Evolutionary conservation across 306 rosid species (phyloP).

Genomic region (Sphenostylis stenocarpa): DNA sequence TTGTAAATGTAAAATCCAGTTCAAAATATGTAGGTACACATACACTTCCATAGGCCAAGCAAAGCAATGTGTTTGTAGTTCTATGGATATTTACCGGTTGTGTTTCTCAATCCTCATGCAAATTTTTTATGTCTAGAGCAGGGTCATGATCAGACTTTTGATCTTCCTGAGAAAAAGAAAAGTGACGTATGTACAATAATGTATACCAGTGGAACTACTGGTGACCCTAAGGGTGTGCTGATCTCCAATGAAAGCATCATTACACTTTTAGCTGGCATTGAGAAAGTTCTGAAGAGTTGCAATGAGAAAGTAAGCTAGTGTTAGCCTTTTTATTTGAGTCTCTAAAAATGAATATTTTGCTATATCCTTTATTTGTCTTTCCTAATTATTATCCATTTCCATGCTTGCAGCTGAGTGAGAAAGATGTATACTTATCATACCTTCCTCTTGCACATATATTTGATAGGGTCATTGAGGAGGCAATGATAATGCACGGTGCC

Average conservation of each 20-base stretch:
- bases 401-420: conserved; percentile 50
- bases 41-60: neutral
- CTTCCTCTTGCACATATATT: conserved; percentile 98
- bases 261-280: conserved; percentile 62
- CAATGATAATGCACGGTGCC: conserved; percentile 74
- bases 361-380: neutral
- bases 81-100: conserved; percentile 12
- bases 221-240: conserved; percentile 96
- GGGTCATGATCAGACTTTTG: conserved; percentile 65
- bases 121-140: conserved; percentile 43
- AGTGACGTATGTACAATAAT: conserved; percentile 87
- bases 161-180: conserved; percentile 71
- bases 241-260: conserved; percentile 80
- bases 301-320: conserved; percentile 48
- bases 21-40: neutral
- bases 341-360: conserved; percentile 25
- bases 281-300: conserved; percentile 45
- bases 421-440: conserved; percentile 79
- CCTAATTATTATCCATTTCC: neutral
- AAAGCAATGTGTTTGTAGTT: neutral
- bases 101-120: conserved; percentile 31
- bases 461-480: conserved; percentile 83
- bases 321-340: neutral
- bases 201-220: conserved; percentile 98
- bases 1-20: neutral